These are phyloP conservation scores for Paracoccidioides brasiliensis DNA, from an alignment of 2,329 filamentous ascomycete genomes.

Conservation along the genomic window DNA sequence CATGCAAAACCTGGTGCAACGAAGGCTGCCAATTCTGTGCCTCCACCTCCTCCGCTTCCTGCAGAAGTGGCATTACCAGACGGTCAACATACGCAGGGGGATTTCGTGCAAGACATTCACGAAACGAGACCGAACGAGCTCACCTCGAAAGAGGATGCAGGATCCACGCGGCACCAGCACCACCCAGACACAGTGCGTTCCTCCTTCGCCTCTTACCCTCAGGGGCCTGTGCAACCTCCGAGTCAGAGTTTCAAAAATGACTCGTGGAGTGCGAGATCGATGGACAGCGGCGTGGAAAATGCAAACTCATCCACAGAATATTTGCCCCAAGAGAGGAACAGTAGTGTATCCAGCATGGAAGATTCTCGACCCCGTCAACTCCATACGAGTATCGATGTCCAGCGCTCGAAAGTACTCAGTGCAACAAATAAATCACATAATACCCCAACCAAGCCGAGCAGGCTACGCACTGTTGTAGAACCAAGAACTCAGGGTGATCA, in stretches of 20 bases:
- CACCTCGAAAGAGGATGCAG: neutral
- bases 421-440: neutral
- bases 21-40: slow-evolving; percentile 5
- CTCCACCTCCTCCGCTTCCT: slow-evolving; percentile 6
- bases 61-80: neutral
- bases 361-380: neutral
- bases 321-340: neutral
- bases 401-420: neutral
- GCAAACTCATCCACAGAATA: neutral
- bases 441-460: neutral
- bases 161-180: neutral
- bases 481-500: slow-evolving; percentile 1
- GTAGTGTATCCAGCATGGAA: neutral
- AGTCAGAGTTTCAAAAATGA: neutral
- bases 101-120: neutral
- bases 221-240: neutral
- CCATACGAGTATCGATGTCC: neutral
- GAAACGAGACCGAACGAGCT: neutral
- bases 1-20: slow-evolving; percentile 14
- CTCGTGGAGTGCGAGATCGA: neutral
- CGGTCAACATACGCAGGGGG: neutral
- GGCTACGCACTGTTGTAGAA: neutral
- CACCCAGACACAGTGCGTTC: neutral
- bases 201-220: neutral
- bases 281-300: neutral